Conservation (phyloP, 2,329 filamentous ascomycete species). For the Acarospora socialis region DNA sequence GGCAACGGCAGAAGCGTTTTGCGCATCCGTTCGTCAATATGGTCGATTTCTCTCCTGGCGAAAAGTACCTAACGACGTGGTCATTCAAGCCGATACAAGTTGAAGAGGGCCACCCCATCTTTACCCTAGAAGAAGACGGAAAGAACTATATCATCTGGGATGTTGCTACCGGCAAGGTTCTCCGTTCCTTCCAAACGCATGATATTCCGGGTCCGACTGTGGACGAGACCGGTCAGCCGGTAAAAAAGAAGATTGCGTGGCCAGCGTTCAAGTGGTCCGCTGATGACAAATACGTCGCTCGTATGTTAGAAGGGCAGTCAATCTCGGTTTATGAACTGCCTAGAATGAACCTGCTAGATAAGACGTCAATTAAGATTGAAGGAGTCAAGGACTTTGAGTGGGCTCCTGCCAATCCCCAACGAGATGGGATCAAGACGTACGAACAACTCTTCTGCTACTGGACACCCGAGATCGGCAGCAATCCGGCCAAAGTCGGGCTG, state of each 20-base stretch:
- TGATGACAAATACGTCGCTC: slow-evolving; percentile 92
- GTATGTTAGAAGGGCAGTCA: slow-evolving; percentile 72
- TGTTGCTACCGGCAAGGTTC: slow-evolving; percentile 71
- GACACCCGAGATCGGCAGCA: slow-evolving; percentile 96
- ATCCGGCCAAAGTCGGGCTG: slow-evolving; percentile 88
- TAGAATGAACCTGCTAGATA: slow-evolving; percentile 78
- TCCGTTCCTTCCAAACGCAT: slow-evolving; percentile 86
- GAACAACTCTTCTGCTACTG: slow-evolving; percentile 97
- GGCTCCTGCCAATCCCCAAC: slow-evolving; percentile 69
- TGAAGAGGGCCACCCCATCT: slow-evolving; percentile 70
- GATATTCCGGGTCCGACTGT: slow-evolving; percentile 53
- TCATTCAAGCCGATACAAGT: slow-evolving; percentile 87
- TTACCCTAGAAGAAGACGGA: slow-evolving; percentile 85
- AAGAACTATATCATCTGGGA: slow-evolving; percentile 99
- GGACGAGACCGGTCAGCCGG: slow-evolving; percentile 48
- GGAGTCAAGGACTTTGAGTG: slow-evolving; percentile 97
- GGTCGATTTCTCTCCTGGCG: slow-evolving; percentile 84
- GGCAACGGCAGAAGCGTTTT: slow-evolving; percentile 84
- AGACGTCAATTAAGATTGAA: slow-evolving; percentile 88
- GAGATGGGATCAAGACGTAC: slow-evolving; percentile 77
- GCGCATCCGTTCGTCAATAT: slow-evolving; percentile 92
- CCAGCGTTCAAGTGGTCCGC: slow-evolving; percentile 99
- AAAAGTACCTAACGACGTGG: slow-evolving; percentile 94
- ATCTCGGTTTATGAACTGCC: slow-evolving; percentile 87
- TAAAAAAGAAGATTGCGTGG: slow-evolving; percentile 93